Evolutionary conservation across 2,329 filamentous ascomycete genomes (phyloP).

Genomic region (Periconia sp.): DNA sequence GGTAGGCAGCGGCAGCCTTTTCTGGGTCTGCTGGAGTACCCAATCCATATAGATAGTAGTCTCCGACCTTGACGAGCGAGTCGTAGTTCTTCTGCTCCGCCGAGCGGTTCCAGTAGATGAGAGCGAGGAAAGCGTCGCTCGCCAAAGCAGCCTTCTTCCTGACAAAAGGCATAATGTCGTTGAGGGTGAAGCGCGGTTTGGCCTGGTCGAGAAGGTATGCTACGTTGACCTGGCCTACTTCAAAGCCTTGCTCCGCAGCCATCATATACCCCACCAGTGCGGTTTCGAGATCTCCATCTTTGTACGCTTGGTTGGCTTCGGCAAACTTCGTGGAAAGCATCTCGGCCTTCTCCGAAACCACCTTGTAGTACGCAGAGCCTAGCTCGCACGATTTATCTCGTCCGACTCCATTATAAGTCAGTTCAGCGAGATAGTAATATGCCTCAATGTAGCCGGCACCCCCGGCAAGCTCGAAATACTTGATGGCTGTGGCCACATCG

Average conservation of each 20-base stretch:
- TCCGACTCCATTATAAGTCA: slow-evolving; percentile 78
- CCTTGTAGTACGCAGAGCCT: slow-evolving; percentile 81
- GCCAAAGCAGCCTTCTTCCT: slow-evolving; percentile 51
- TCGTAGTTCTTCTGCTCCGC: slow-evolving; percentile 92
- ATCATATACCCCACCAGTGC: slow-evolving; percentile 82
- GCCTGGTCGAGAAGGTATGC: slow-evolving; percentile 79
- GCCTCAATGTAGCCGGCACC: slow-evolving; percentile 84
- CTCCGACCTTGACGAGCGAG: slow-evolving; percentile 95
- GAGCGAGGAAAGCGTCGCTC: slow-evolving; percentile 65
- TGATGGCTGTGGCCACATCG: slow-evolving; percentile 74
- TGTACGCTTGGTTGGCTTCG: slow-evolving; percentile 82
- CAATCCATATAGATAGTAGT: slow-evolving; percentile 88
- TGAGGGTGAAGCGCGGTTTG: slow-evolving; percentile 52
- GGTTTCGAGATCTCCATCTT: slow-evolving; percentile 74
- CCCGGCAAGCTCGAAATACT: slow-evolving; percentile 85
- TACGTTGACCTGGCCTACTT: slow-evolving; percentile 85
- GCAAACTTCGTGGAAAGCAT: slow-evolving; percentile 78
- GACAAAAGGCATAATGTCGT: slow-evolving; percentile 54
- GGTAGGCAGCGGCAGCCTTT: slow-evolving; percentile 92
- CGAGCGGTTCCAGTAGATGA: slow-evolving; percentile 94
- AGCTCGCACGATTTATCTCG: slow-evolving; percentile 76
- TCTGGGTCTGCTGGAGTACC: slow-evolving; percentile 70
- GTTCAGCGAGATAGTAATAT: slow-evolving; percentile 88
- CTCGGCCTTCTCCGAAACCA: slow-evolving; percentile 87
- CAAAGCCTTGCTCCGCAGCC: slow-evolving; percentile 90